Evolutionary conservation across 1,284 basidiomycete species (phyloP).

Genomic region (Trichosporon sp.): DNA sequence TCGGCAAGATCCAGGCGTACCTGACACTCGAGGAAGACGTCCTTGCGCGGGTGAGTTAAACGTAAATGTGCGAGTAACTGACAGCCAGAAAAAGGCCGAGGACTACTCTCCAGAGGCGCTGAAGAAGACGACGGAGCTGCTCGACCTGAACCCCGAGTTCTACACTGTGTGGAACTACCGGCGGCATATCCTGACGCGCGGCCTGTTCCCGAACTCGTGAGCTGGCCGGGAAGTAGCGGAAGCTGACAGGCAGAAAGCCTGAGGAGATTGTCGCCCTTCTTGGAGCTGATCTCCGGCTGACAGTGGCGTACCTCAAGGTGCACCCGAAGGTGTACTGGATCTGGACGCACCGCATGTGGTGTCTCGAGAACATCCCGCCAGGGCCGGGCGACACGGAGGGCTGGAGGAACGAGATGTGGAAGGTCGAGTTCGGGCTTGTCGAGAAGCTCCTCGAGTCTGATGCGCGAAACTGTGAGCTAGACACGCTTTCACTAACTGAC

Average conservation of each 20-base stretch:
- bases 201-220: constrained; percentile 65
- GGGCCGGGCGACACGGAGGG: constrained; percentile 56
- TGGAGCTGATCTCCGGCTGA: constrained; percentile 70
- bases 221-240: constrained; percentile 13
- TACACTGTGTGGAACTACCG: constrained; percentile 93
- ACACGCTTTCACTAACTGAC: not conserved
- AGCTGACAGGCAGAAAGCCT: constrained; percentile 31
- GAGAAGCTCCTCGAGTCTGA: constrained; percentile 86
- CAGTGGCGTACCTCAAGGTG: constrained; percentile 68
- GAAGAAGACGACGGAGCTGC: constrained; percentile 65
- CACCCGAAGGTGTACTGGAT: constrained; percentile 95
- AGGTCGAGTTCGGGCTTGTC: constrained; percentile 72
- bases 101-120: constrained; percentile 69
- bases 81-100: constrained; percentile 59
- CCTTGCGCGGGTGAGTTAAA: constrained; percentile 60
- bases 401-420: constrained; percentile 75
- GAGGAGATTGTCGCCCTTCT: constrained; percentile 63
- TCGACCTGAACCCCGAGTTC: constrained; percentile 79
- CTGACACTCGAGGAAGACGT: constrained; percentile 63
- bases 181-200: constrained; percentile 67
- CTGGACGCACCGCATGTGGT: constrained; percentile 95
- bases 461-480: constrained; percentile 71
- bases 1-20: constrained; percentile 69
- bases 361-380: constrained; percentile 72
- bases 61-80: not conserved